Conservation (phyloP, 1,284 basidiomycete genomes). For the Ganoderma lucidum region DNA sequence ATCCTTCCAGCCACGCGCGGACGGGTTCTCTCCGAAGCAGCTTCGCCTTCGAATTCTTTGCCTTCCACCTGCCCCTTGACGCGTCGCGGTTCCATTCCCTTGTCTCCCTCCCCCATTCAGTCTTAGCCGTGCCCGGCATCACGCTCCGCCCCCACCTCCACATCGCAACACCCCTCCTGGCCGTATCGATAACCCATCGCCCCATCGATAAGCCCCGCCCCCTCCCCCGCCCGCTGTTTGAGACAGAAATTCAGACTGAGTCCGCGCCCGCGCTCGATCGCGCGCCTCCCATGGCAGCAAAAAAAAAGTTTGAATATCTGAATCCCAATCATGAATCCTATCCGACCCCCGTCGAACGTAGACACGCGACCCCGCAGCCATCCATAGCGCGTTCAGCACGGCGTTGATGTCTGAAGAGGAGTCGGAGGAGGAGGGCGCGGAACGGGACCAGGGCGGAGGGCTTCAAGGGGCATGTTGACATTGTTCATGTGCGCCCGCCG, state of each 20-base stretch:
- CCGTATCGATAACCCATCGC: not conserved
- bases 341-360: not conserved
- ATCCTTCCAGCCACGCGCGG: not conserved
- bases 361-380: not conserved
- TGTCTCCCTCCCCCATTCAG: not conserved
- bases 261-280: not conserved
- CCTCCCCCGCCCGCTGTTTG: not conserved
- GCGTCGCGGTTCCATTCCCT: constrained; percentile 5
- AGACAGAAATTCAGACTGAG: not conserved
- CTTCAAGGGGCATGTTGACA: constrained; percentile 11
- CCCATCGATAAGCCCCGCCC: constrained; percentile 23
- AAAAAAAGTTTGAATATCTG: not conserved
- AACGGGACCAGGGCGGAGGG: not conserved
- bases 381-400: not conserved
- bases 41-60: not conserved
- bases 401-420: not conserved
- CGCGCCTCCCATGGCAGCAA: not conserved
- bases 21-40: not conserved
- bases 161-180: not conserved
- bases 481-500: not conserved
- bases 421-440: not conserved
- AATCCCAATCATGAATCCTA: not conserved
- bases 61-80: not conserved
- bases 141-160: not conserved
- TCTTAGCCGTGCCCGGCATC: constrained; percentile 8